Percentiles rank a stretch among this genome's conserved stretches.
phyloP scores from a whole-genome alignment of 371 early-diverging fungal genomes.

The Batrachochytrium dendrobatidis region DNA sequence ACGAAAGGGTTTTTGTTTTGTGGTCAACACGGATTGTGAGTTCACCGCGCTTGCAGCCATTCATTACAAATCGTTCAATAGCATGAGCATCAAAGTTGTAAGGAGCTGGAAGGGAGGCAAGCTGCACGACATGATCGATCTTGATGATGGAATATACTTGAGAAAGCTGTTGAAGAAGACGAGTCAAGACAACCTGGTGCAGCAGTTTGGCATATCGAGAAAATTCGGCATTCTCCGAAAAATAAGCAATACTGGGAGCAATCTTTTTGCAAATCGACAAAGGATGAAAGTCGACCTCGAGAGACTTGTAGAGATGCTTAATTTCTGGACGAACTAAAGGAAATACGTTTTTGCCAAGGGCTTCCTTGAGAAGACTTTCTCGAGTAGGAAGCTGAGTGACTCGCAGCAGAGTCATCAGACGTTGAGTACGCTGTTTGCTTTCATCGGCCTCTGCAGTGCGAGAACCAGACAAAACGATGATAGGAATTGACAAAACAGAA shows the following conservation, averaged over 20 bases:
- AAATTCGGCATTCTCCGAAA: constrained; percentile 66
- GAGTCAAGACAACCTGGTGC: constrained; percentile 89
- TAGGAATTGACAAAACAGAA: constrained; percentile 75
- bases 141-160: constrained; percentile 95
- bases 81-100: constrained; percentile 77
- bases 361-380: constrained; percentile 81
- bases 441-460: constrained; percentile 58
- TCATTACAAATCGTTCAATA: constrained; percentile 95
- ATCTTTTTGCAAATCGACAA: constrained; percentile 93
- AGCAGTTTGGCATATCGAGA: constrained; percentile 86
- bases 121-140: constrained; percentile 80
- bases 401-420: constrained; percentile 82
- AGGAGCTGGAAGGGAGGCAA: constrained; percentile 73
- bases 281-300: constrained; percentile 96
- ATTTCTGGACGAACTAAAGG: constrained; percentile 82
- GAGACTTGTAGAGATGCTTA: constrained; percentile 83
- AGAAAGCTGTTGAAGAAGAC: constrained; percentile 80
- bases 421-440: constrained; percentile 73
- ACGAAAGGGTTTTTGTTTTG: constrained; percentile 78
- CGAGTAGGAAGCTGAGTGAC: constrained; percentile 80
- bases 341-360: constrained; percentile 76
- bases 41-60: constrained; percentile 93
- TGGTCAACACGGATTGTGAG: constrained; percentile 92
- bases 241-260: constrained; percentile 51
- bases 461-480: constrained; percentile 67